Evolutionary conservation across 768 basidiomycete species (phyloP), one percentile per base, ranked within the genome.

Genomic region (Amanita pseudoporphyria): DNA sequence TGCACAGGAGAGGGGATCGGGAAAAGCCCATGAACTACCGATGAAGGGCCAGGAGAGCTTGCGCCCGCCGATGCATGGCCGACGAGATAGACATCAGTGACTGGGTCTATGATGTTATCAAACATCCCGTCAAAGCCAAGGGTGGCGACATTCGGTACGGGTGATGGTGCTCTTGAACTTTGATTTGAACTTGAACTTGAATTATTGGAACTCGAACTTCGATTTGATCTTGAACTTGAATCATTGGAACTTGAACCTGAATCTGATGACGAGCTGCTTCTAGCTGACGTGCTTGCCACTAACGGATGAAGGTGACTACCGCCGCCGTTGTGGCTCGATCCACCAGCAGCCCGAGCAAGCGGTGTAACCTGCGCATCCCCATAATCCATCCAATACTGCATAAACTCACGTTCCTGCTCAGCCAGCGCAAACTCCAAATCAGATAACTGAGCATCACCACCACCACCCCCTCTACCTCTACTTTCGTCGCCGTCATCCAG

Each of bases 381-480:
- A 28, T 50, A 50, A 35, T 26, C 40, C 21, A 24, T 26, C 49
- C 49, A 50, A 43, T 24, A 26, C 24, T 50, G 30, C 49, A 50
- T 50, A 43, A 50, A 50, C 40, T 50, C 49, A 6, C 28, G 49
- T 26, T 50, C 49, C 40, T 50, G 49, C 22, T 26, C 38, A 9
- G 49, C 49, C 40, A 50, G 21, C 1, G 49, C 49, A 43, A 31
- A 43, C 40, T 50, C 49, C 40, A 43, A 18, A 36, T 50, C 49
- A 13, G 49, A 33, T 14, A 50, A 26, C 6, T 13, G 14, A 5
- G 0, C 30, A 35, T 21, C 37, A 30, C 19, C 31, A 7, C 5
- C 14, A 30, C 16, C 22, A 24, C 30, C 26, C 7, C 26, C 26
- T 4, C 26, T 28, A 28, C 26, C 26, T 28, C 26, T 7, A 28